Conservation (phyloP, 2,329 filamentous ascomycete genomes). For the Fusarium begoniae region DNA sequence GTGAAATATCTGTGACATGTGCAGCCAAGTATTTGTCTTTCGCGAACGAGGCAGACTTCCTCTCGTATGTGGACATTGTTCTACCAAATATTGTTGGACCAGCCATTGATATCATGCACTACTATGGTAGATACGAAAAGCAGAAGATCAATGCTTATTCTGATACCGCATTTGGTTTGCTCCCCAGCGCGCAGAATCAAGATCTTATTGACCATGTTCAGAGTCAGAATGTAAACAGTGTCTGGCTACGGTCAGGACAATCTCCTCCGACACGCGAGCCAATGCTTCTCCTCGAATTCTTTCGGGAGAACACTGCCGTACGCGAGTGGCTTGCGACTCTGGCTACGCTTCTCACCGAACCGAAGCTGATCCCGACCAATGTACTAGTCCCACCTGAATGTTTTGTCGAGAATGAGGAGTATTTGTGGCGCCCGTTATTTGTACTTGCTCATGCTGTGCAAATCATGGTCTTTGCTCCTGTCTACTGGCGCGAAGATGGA, state of each 20-base stretch:
- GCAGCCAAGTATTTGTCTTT: not conserved
- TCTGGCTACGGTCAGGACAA: too few relatives aligned
- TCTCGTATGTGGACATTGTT: not conserved
- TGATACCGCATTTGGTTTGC: too few relatives aligned
- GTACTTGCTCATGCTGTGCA: not conserved
- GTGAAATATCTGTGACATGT: not conserved
- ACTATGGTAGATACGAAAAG: too few relatives aligned
- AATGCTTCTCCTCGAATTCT: not conserved
- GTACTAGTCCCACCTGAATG: too few relatives aligned
- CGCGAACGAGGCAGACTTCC: not conserved
- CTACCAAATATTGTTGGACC: not conserved
- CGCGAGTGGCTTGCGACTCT: rapidly evolving
- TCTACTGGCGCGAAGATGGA: not conserved
- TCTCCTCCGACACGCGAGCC: too few relatives aligned
- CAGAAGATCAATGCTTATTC: not conserved
- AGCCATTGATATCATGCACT: not conserved
- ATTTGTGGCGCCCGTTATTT: not conserved
- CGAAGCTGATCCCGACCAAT: not conserved
- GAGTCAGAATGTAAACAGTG: not conserved
- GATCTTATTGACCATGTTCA: not conserved
- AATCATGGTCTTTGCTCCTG: not conserved
- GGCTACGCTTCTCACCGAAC: not conserved
- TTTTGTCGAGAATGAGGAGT: too few relatives aligned
- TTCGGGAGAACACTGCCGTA: rapidly evolving
- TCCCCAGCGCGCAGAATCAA: not conserved